Percentiles rank a stretch among this genome's conserved stretches.
phyloP scores from a whole-genome alignment of 345 rosid genomes.

The Litchi chinensis region DNA sequence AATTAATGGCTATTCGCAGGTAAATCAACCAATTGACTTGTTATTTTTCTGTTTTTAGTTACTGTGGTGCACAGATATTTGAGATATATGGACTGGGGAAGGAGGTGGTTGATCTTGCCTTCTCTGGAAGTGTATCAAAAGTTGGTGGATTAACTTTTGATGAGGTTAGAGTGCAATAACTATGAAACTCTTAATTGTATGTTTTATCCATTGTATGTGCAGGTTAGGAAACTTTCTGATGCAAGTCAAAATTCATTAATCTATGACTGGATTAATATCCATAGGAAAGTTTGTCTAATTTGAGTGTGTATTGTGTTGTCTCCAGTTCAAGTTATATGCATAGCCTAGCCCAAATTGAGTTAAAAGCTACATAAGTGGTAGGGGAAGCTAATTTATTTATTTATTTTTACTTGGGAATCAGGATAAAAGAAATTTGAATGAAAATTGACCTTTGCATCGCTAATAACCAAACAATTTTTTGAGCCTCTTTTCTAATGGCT shows the following conservation, averaged over 20 bases:
- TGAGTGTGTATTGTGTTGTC: not conserved
- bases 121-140: slow-evolving; percentile 81
- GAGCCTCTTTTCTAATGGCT: not conserved
- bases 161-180: slow-evolving; percentile 57
- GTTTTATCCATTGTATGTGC: not conserved
- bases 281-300: slow-evolving; percentile 9
- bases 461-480: not conserved
- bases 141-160: slow-evolving; percentile 91
- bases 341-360: not conserved
- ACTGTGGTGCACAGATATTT: slow-evolving; percentile 99
- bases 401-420: not conserved
- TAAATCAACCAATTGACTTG: slow-evolving; percentile 28
- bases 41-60: slow-evolving; percentile 52
- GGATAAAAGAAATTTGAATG: not conserved
- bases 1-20: not conserved
- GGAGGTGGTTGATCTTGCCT: slow-evolving; percentile 84
- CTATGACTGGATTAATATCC: slow-evolving; percentile 5
- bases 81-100: slow-evolving; percentile 93
- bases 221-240: slow-evolving; percentile 1
- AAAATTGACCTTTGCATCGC: not conserved
- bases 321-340: not conserved
- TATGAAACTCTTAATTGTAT: not conserved
- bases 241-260: not conserved
- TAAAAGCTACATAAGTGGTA: not conserved
- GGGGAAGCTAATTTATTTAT: not conserved